These are phyloP conservation scores for Polyplosphaeria fusca DNA, from an alignment of 495 filamentous ascomycete species.

Conservation along the genomic window DNA sequence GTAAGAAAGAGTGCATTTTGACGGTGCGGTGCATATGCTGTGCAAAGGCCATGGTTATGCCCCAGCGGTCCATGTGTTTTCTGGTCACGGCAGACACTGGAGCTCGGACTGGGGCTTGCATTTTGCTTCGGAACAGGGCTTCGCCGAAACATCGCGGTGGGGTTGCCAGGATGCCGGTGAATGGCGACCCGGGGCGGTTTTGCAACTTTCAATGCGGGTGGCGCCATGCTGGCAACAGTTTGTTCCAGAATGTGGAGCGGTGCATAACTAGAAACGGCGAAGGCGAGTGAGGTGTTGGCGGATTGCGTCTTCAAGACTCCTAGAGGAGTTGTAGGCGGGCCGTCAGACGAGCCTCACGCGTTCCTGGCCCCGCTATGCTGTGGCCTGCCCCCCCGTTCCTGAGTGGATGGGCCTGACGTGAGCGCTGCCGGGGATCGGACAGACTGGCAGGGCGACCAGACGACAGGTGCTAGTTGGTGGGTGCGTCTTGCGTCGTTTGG, in stretches of 20 bases:
- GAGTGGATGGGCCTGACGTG: conserved; percentile 13
- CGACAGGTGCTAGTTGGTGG: not conserved
- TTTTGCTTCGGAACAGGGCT: conserved; percentile 4
- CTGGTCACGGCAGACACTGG: conserved; percentile 13
- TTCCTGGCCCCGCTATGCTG: too few relatives aligned
- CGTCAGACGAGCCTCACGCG: too few relatives aligned
- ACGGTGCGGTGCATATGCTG: not conserved
- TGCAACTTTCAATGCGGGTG: conserved; percentile 23
- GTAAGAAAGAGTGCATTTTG: not conserved
- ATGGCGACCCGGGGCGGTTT: conserved; percentile 14
- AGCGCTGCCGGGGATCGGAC: conserved; percentile 5
- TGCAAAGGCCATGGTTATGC: not conserved
- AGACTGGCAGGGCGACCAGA: conserved; percentile 28
- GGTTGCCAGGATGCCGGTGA: conserved; percentile 9
- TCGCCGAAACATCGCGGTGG: conserved; percentile 28
- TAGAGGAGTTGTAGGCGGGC: too few relatives aligned
- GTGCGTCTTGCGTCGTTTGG: too few relatives aligned
- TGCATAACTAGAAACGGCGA: conserved; percentile 16
- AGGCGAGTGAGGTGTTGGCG: too few relatives aligned
- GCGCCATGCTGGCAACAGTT: conserved; percentile 11
- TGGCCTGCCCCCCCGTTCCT: too few relatives aligned
- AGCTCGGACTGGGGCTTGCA: conserved; percentile 3
- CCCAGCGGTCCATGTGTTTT: conserved; percentile 9
- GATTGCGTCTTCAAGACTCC: too few relatives aligned
- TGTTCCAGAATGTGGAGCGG: conserved; percentile 14